Percentiles rank a stretch among this genome's conserved stretches.
Conservation (phyloP, 768 basidiomycete species). For the Boletus huronensis region DNA sequence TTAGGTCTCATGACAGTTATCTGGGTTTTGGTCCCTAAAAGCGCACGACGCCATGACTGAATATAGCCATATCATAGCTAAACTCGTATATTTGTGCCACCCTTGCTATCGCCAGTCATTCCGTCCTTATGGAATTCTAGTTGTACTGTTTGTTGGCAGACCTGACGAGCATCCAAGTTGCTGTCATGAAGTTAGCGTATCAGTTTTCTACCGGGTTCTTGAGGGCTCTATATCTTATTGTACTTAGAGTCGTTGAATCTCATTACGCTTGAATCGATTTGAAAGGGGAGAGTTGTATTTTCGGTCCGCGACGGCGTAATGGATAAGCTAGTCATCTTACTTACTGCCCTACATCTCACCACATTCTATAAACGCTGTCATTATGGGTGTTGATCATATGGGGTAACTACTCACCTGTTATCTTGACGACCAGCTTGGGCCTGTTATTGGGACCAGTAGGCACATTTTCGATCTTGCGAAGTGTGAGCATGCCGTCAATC, state of each 20-base stretch:
- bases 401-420: conserved; percentile 57
- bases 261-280: neutral
- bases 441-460: conserved; percentile 87
- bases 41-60: conserved; percentile 6
- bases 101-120: neutral
- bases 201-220: neutral
- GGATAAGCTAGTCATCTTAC: neutral
- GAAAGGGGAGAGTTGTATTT: neutral
- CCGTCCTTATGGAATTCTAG: neutral
- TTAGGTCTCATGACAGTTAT: conserved; percentile 37
- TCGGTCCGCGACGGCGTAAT: neutral
- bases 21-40: conserved; percentile 39
- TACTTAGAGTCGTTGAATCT: neutral
- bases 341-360: conserved; percentile 49
- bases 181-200: neutral
- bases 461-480: conserved; percentile 95
- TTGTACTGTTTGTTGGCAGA: neutral
- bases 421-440: conserved; percentile 85
- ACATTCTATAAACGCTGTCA: conserved; percentile 39
- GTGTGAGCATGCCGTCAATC: conserved; percentile 89
- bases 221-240: neutral
- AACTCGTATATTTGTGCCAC: neutral
- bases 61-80: neutral
- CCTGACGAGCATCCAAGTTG: neutral
- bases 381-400: neutral